A percentile compares a stretch with the other conserved stretches of the same genome.
Conservation (phyloP, 192 early-diverging fungal species). For the Podochytrium sp. region DNA sequence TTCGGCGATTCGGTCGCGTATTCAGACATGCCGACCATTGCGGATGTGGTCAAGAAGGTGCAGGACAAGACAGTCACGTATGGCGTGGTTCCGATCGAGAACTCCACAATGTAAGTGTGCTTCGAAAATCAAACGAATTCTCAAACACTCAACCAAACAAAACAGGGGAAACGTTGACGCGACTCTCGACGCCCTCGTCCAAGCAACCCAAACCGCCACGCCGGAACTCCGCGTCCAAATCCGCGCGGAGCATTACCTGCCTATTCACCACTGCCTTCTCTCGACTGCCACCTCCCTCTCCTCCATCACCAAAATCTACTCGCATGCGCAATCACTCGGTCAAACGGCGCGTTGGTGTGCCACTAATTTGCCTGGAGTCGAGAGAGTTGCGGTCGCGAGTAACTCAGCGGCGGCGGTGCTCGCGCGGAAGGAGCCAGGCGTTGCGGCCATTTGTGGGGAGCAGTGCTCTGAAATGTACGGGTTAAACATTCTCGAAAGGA, state of each 20-base stretch:
- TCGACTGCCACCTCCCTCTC: constrained; percentile 60
- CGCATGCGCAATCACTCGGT: constrained; percentile 10
- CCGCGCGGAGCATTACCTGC: constrained; percentile 79
- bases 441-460: constrained; percentile 82
- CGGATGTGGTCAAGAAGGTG: constrained; percentile 79
- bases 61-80: constrained; percentile 78
- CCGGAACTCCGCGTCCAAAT: constrained; percentile 57
- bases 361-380: constrained; percentile 43
- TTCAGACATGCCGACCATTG: constrained; percentile 34
- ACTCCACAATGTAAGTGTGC: constrained; percentile 64
- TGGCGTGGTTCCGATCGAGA: constrained; percentile 94
- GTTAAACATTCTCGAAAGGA: constrained; percentile 72
- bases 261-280: constrained; percentile 81
- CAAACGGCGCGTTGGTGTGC: constrained; percentile 25
- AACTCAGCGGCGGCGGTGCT: constrained; percentile 89
- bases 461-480: constrained; percentile 81
- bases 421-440: constrained; percentile 71
- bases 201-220: constrained; percentile 31
- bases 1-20: constrained; percentile 81
- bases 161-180: constrained; percentile 74
- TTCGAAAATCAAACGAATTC: not conserved
- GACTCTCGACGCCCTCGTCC: constrained; percentile 81
- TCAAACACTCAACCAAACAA: not conserved
- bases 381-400: constrained; percentile 75
- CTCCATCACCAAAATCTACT: constrained; percentile 77